Conservation (phyloP, 1,284 basidiomycete genomes). For the Fomitiporia mediterranea region DNA sequence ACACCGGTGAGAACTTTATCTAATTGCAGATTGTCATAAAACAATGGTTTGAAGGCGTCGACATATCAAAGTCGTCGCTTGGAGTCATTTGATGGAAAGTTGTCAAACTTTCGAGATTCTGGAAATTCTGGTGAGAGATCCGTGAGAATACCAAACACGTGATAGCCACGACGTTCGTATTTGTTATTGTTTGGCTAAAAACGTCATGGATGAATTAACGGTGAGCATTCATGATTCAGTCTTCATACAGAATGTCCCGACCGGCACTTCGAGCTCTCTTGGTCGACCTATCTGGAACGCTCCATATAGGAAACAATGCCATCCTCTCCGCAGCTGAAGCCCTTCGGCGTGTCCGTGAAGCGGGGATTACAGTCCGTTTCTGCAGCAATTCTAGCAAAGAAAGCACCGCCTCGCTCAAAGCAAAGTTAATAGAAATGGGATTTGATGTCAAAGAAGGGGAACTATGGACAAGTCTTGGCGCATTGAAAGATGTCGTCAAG, state of each 20-base stretch:
- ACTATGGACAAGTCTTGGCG: constrained; percentile 61
- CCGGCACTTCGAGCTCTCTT: constrained; percentile 48
- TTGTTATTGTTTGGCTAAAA: background rate
- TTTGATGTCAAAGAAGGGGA: constrained; percentile 43
- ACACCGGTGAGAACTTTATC: background rate
- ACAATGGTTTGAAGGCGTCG: background rate
- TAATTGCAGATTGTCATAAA: background rate
- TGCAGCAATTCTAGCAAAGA: constrained; percentile 62
- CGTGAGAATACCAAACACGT: too few species aligned
- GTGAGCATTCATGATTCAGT: background rate
- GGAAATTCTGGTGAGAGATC: too few species aligned
- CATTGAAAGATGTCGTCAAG: constrained; percentile 45
- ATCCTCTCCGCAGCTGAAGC: constrained; percentile 49
- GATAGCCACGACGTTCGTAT: background rate
- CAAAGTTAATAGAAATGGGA: constrained; percentile 43
- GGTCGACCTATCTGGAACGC: constrained; percentile 66
- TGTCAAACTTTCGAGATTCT: too few species aligned
- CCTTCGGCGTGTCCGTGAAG: constrained; percentile 41
- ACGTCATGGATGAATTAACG: background rate
- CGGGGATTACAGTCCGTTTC: constrained; percentile 52
- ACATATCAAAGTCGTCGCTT: too few species aligned
- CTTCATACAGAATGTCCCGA: constrained; percentile 16
- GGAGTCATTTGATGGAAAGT: too few species aligned
- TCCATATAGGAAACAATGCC: constrained; percentile 51
- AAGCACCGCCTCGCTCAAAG: constrained; percentile 41